Base-by-base conservation (phyloP, 169 alveolate genomes). In the Eimeria falciformis region DNA sequence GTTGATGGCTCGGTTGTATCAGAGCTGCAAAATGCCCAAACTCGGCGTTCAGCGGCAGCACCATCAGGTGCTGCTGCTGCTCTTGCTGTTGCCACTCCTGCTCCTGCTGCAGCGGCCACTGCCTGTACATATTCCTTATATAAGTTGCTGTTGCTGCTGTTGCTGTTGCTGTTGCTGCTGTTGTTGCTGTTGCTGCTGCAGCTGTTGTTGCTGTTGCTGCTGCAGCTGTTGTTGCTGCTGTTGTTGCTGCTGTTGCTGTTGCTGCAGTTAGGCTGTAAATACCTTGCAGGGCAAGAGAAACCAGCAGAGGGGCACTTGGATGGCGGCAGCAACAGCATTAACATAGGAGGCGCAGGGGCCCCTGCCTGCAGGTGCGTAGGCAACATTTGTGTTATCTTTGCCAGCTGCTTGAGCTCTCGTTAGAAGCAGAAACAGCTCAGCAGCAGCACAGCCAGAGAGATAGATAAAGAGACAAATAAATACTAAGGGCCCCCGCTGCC, bases 201-300 rank as follows among this genome's bases (percentile, higher is more conserved):
- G 73, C 73, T 18, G 73, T 9, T 7, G 25, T 9, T 18, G 73
- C 37, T 68, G 79, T 4, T 3, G 47, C 79, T n/a, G 17, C 79
- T 68, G 79, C 2, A 27, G 79, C 50, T 12, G 79, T 23, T 68
- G 79, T 25, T 6, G 50, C 79, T 0, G 79, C 12, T 1, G 50
- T 25, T 17, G 47, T 23, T 27, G 43, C 50, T 9, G 37, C 79
- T 5, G 79, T 1, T 0, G 79, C 79, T 27, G 50, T 46, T 68
- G 79, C 6, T 62, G 75, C 12, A 5, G 9, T 25, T 68, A 68
- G 0, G 79, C 37, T 0, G 79, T 5, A n/a, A 68, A 68, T 11
- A 68, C 79, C n/a, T 68, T 68, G n/a, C 79, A 68, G 5, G 79
- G 79, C 79, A 68, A 18, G 50, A 68, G 47, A 29, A 68, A 68